Percentiles rank a stretch among this genome's conserved stretches.
phyloP scores from a whole-genome alignment of 176 grass and related monocot species.

The Triticum monococcum region DNA sequence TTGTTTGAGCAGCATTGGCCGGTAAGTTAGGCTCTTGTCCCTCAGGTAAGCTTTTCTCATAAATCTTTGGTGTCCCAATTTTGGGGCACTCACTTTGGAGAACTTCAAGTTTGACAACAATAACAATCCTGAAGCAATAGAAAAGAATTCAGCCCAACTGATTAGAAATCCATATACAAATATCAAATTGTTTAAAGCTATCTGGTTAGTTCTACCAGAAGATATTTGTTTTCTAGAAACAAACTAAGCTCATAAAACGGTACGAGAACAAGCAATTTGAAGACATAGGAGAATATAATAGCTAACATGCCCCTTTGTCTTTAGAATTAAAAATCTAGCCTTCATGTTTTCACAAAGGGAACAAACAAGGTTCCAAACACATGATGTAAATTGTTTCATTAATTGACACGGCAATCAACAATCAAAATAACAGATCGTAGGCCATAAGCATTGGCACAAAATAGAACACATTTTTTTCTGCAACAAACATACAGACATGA shows the following conservation, averaged over 20 bases:
- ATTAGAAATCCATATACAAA: not conserved
- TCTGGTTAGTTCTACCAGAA: not conserved
- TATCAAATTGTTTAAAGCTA: not conserved
- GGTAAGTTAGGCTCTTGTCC: conserved; percentile 23
- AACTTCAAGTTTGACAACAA: conserved; percentile 68
- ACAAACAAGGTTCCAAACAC: not conserved
- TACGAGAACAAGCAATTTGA: not conserved
- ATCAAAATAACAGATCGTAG: not conserved
- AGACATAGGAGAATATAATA: not conserved
- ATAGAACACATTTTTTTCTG: not conserved
- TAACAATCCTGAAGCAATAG: conserved; percentile 63
- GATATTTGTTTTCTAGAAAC: not conserved
- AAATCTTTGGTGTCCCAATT: conserved; percentile 55
- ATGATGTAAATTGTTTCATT: not conserved
- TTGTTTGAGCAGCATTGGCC: conserved; percentile 34
- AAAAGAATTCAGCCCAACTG: conserved; percentile 15
- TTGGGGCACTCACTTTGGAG: conserved; percentile 43
- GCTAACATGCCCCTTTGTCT: not conserved
- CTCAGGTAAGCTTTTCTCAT: conserved; percentile 30
- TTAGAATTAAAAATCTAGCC: not conserved
- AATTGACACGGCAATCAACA: not conserved
- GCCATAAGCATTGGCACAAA: not conserved
- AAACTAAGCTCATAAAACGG: not conserved
- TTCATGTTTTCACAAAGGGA: not conserved
- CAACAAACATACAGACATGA: not conserved